phyloP scores from a whole-genome alignment of 306 rosid species.

The Sechiopsis laciniata region DNA sequence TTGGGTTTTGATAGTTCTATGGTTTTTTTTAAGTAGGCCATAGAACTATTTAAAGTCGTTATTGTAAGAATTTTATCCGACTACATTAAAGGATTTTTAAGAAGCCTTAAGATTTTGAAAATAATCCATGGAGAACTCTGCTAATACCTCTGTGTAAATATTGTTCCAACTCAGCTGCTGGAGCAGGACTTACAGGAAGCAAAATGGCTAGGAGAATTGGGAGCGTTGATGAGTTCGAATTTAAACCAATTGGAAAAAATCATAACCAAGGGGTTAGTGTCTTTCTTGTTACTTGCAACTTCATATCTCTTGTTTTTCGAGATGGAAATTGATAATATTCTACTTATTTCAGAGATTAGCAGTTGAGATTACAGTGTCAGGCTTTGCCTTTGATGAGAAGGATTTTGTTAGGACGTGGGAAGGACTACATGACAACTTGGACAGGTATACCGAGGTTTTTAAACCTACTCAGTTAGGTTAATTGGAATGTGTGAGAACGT shows the following conservation, averaged over 20 bases:
- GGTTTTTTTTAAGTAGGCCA: no score
- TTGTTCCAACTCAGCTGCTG: slow-evolving; percentile 42
- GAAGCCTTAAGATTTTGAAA: not conserved
- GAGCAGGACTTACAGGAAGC: slow-evolving; percentile 58
- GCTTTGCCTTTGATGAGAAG: slow-evolving; percentile 62
- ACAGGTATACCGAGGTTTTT: slow-evolving; percentile 45
- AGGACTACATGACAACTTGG: slow-evolving; percentile 49
- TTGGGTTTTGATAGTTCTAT: no score
- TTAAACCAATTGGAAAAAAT: slow-evolving; percentile 45
- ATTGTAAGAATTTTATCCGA: no score
- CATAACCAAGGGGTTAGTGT: slow-evolving; percentile 50
- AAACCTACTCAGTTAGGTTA: slow-evolving; percentile 17
- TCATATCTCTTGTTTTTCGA: not conserved
- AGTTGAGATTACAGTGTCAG: slow-evolving; percentile 75
- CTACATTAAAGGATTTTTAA: no score
- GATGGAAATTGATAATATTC: slow-evolving; percentile 17
- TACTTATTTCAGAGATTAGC: slow-evolving; percentile 58
- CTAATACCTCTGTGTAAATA: not conserved
- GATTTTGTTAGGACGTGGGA: slow-evolving; percentile 90
- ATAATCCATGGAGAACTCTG: not conserved
- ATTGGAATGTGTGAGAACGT: not conserved
- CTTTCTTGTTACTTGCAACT: not conserved
- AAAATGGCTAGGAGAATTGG: slow-evolving; percentile 61
- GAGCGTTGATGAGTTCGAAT: slow-evolving; percentile 45
- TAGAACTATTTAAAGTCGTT: no score